Percentiles rank a stretch among this genome's conserved stretches.
phyloP scores from a whole-genome alignment of 2,329 filamentous ascomycete genomes.

The Epicoccum sorghinum region DNA sequence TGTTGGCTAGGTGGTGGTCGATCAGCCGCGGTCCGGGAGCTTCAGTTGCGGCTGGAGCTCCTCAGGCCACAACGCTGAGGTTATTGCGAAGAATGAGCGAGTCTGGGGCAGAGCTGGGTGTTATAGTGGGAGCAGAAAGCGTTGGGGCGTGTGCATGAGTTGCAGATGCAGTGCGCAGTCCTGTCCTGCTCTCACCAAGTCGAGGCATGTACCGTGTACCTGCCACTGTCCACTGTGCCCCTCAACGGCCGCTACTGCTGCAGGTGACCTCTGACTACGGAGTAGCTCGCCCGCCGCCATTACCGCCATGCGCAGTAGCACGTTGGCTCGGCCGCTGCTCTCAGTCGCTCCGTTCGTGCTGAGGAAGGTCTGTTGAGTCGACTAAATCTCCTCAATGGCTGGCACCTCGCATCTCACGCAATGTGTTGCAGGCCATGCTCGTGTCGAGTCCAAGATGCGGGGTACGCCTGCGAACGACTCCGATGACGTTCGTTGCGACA shows the following conservation, averaged over 20 bases:
- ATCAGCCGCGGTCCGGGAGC: conserved; percentile 26
- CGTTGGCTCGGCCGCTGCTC: conserved; percentile 4
- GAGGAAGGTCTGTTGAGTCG: conserved; percentile 6
- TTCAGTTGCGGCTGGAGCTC: conserved; percentile 20
- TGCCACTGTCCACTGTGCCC: conserved; percentile 13
- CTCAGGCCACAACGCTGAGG: conserved; percentile 26
- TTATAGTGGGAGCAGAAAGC: conserved; percentile 17
- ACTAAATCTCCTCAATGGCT: not conserved
- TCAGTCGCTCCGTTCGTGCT: conserved; percentile 1
- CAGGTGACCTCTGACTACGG: conserved; percentile 16
- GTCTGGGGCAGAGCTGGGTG: conserved; percentile 1
- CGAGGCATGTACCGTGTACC: conserved; percentile 5
- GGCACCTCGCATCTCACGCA: not conserved
- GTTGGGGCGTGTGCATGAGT: conserved; percentile 24
- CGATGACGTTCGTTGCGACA: conserved; percentile 25
- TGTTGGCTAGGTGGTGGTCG: conserved; percentile 10
- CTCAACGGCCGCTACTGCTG: conserved; percentile 16
- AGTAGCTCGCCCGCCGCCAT: conserved; percentile 5
- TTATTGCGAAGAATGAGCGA: not conserved
- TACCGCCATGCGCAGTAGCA: not conserved
- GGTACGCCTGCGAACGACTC: conserved; percentile 21
- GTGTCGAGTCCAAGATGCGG: conserved; percentile 7
- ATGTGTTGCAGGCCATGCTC: not conserved
- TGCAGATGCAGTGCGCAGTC: conserved; percentile 12
- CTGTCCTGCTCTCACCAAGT: conserved; percentile 12